Percentiles rank a stretch among this genome's conserved stretches.
These are phyloP conservation scores for Apophysomyces sp. DNA, from an alignment of 371 early-diverging fungal species.

Conservation along the genomic window DNA sequence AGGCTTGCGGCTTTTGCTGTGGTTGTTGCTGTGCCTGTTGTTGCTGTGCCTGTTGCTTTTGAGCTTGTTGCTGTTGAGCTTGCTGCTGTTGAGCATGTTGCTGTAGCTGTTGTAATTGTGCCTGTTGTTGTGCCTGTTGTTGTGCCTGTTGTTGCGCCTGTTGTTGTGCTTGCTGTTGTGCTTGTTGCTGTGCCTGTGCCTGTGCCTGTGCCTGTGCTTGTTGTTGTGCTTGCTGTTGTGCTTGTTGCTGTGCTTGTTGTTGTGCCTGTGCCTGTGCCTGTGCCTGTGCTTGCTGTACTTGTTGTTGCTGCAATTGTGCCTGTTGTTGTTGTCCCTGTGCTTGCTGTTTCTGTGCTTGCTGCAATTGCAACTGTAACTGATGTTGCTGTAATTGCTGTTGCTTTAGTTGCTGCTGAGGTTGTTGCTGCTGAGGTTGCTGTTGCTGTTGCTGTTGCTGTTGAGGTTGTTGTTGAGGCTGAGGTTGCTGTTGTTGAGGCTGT, in stretches of 20 bases:
- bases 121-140: slow-evolving; percentile 1
- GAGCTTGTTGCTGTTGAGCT: not conserved
- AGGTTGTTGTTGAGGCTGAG: not conserved
- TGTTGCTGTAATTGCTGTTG: slow-evolving; percentile 20
- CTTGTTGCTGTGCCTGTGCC: slow-evolving; percentile 7
- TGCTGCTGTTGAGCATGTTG: slow-evolving; percentile 1
- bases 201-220: not conserved
- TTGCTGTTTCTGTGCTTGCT: slow-evolving; percentile 25
- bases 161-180: slow-evolving; percentile 23
- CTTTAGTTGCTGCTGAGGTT: slow-evolving; percentile 23
- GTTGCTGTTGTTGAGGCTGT: slow-evolving; percentile 10
- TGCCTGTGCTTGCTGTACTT: slow-evolving; percentile 2
- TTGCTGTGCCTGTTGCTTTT: not conserved
- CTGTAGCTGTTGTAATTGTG: slow-evolving; percentile 7
- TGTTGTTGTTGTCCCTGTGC: slow-evolving; percentile 17
- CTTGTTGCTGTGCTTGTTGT: slow-evolving; percentile 25
- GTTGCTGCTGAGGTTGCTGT: slow-evolving; percentile 16
- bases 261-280: slow-evolving; percentile 12
- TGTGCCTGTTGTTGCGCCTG: slow-evolving; percentile 20
- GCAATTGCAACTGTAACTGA: slow-evolving; percentile 8
- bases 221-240: slow-evolving; percentile 15
- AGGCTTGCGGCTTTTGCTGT: not conserved
- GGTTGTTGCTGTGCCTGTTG: not conserved
- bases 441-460: slow-evolving; percentile 1
- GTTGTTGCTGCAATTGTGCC: slow-evolving; percentile 2